A percentile compares a stretch with the other conserved stretches of the same genome.
Evolutionary conservation across 768 basidiomycete genomes (phyloP).

Genomic region (Suillus tomentosus): DNA sequence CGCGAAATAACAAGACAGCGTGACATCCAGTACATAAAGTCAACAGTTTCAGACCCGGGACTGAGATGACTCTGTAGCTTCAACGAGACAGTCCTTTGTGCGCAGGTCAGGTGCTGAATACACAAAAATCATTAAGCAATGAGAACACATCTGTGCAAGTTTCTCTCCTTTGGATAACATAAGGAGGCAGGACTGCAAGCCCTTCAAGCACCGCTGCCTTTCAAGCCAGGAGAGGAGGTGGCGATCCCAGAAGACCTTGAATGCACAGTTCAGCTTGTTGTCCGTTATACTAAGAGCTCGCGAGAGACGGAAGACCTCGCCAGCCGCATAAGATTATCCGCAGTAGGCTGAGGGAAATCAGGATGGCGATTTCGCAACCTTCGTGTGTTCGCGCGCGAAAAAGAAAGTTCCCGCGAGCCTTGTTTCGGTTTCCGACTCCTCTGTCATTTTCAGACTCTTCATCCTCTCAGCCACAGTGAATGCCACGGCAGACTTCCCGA

Average conservation of each 20-base stretch:
- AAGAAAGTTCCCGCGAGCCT: no score
- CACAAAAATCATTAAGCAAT: not conserved
- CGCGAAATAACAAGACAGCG: not conserved
- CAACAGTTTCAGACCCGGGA: not conserved
- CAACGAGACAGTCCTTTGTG: not conserved
- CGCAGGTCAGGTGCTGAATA: not conserved
- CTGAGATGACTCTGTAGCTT: not conserved
- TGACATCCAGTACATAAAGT: not conserved
- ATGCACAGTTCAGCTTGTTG: no score
- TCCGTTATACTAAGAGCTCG: no score
- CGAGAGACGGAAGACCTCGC: not conserved
- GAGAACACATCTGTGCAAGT: not conserved
- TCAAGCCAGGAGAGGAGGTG: no score
- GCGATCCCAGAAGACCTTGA: no score
- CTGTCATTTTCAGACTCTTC: no score
- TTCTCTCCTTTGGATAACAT: not conserved
- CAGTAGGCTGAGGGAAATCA: not conserved
- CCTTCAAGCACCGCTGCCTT: no score
- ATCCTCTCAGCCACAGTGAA: no score
- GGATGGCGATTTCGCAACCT: not conserved
- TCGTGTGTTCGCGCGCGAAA: no score
- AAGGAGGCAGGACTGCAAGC: no score
- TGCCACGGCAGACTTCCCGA: no score
- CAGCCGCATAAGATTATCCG: not conserved
- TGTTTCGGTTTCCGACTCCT: no score